Evolutionary conservation across 2,329 filamentous ascomycete genomes (phyloP).

Genomic region (Phyllosticta paracitricarpa): DNA sequence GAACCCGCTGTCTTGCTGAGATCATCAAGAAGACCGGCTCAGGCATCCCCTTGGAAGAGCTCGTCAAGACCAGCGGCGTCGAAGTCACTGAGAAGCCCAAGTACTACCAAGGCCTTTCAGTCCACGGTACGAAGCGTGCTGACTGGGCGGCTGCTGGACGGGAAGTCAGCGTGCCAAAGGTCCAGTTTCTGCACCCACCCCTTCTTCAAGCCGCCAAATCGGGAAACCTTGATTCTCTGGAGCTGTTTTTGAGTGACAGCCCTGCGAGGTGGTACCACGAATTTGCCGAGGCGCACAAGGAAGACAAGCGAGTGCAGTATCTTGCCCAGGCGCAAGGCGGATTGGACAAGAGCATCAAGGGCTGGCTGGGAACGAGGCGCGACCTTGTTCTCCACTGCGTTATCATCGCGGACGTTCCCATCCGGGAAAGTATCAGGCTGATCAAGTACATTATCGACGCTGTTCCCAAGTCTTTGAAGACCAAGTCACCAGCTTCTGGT

Average conservation of each 20-base stretch:
- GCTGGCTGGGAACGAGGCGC: slow-evolving; percentile 53
- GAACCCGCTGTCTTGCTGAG: slow-evolving; percentile 48
- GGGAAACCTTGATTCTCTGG: slow-evolving; percentile 56
- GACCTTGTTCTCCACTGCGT: slow-evolving; percentile 56
- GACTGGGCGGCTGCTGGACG: slow-evolving; percentile 65
- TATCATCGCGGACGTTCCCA: slow-evolving; percentile 22
- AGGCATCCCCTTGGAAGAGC: slow-evolving; percentile 56
- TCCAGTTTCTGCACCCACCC: slow-evolving; percentile 40
- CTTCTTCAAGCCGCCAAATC: slow-evolving; percentile 48
- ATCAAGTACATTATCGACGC: slow-evolving; percentile 57
- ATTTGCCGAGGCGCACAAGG: slow-evolving; percentile 52
- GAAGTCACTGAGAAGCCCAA: slow-evolving; percentile 54
- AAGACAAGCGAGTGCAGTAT: slow-evolving; percentile 53
- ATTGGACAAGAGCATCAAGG: slow-evolving; percentile 52
- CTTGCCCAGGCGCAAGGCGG: slow-evolving; percentile 51
- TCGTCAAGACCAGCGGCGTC: slow-evolving; percentile 57
- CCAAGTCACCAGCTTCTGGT: slow-evolving; percentile 40
- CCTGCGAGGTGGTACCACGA: slow-evolving; percentile 58
- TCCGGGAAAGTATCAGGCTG: slow-evolving; percentile 39
- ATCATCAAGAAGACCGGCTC: slow-evolving; percentile 58
- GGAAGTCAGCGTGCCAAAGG: slow-evolving; percentile 16
- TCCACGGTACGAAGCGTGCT: slow-evolving; percentile 62
- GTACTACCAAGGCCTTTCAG: slow-evolving; percentile 67
- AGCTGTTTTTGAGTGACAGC: slow-evolving; percentile 68
- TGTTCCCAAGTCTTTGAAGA: slow-evolving; percentile 52